Conservation (phyloP, 805 yeast species). For the Lipomyces mesembrius region DNA sequence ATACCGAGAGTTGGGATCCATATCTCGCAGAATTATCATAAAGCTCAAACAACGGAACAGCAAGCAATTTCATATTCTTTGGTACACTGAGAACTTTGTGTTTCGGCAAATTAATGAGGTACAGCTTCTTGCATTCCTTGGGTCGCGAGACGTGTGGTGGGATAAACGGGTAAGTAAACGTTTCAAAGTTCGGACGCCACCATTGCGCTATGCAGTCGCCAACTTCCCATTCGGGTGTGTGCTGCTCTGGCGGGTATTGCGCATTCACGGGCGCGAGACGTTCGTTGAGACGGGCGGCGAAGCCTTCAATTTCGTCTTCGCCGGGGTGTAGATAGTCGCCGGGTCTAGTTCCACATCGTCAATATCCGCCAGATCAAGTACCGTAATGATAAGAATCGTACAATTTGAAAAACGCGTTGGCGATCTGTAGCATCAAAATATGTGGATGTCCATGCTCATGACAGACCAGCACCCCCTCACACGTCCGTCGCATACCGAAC, state of each 20-base stretch:
- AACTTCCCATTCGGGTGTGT: slow-evolving; percentile 41
- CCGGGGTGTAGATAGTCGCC: slow-evolving; percentile 41
- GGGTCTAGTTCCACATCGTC: slow-evolving; percentile 31
- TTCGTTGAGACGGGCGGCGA: slow-evolving; percentile 38
- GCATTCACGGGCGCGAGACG: slow-evolving; percentile 37
- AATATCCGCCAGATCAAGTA: neutral
- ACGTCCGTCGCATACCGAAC: slow-evolving; percentile 44
- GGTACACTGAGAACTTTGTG: slow-evolving; percentile 42
- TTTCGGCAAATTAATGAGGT: slow-evolving; percentile 42
- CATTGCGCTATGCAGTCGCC: slow-evolving; percentile 46
- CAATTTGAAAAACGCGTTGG: slow-evolving; percentile 45
- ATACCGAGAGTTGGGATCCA: slow-evolving; percentile 43
- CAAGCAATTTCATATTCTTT: slow-evolving; percentile 43
- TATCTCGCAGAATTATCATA: slow-evolving; percentile 44
- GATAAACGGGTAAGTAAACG: slow-evolving; percentile 45
- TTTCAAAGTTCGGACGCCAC: slow-evolving; percentile 47
- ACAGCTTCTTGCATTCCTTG: slow-evolving; percentile 46
- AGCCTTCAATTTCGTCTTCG: slow-evolving; percentile 42
- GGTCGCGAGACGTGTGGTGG: slow-evolving; percentile 47
- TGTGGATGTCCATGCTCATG: slow-evolving; percentile 47
- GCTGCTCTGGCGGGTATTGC: slow-evolving; percentile 31
- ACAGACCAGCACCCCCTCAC: slow-evolving; percentile 44
- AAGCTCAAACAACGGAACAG: slow-evolving; percentile 45
- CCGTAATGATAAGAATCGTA: slow-evolving; percentile 11
- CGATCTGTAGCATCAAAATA: slow-evolving; percentile 43